phyloP scores from a whole-genome alignment of 768 basidiomycete species.

The Leccinum boreale region DNA sequence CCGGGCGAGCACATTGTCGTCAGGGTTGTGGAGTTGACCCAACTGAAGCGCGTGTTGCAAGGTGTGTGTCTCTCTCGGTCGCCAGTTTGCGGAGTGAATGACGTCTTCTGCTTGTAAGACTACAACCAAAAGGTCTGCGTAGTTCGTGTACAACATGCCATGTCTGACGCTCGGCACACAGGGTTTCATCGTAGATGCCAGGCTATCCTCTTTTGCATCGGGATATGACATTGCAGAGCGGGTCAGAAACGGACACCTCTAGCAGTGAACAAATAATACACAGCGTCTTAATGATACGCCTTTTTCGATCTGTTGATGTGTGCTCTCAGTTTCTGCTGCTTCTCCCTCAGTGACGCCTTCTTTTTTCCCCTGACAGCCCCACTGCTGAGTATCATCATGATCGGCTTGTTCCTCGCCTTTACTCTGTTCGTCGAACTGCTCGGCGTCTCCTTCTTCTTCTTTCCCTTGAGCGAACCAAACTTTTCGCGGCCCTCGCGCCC shows the following conservation, averaged over 20 bases:
- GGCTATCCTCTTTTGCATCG: constrained; percentile 69
- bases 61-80: constrained; percentile 45
- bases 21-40: constrained; percentile 63
- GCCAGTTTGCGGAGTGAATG: not conserved
- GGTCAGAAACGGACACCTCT: constrained; percentile 29
- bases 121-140: constrained; percentile 54
- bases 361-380: constrained; percentile 78
- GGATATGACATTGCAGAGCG: constrained; percentile 60
- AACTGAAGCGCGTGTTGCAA: constrained; percentile 60
- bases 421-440: constrained; percentile 91
- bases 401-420: constrained; percentile 90
- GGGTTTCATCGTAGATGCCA: constrained; percentile 73
- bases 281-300: constrained; percentile 20
- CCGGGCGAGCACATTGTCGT: constrained; percentile 82
- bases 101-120: constrained; percentile 33
- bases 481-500: constrained; percentile 95
- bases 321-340: constrained; percentile 72
- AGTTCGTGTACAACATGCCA: not conserved
- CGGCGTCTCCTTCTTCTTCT: constrained; percentile 77
- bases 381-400: constrained; percentile 90
- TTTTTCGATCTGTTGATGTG: constrained; percentile 76
- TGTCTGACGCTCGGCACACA: constrained; percentile 19
- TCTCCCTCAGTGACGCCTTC: constrained; percentile 76
- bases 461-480: constrained; percentile 87
- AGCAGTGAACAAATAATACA: constrained; percentile 2